A percentile compares a stretch with the other conserved stretches of the same genome.
Conservation (phyloP, 352 stramenopile genomes). For the Saprolegnia parasitica region DNA sequence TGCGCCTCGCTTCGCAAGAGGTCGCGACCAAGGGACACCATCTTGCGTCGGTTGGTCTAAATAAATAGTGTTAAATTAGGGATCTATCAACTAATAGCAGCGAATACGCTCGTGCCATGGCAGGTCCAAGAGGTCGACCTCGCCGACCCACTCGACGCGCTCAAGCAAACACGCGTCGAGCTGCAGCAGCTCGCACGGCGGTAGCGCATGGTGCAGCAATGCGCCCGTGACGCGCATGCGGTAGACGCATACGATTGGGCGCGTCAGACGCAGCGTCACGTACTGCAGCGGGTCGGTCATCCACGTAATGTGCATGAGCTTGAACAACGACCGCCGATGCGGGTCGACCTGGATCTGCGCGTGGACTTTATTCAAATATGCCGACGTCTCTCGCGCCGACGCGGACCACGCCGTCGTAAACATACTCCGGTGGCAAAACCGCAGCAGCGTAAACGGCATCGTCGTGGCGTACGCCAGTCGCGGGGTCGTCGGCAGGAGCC, state of each 20-base stretch:
- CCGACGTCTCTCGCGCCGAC: not conserved
- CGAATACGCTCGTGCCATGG: not conserved
- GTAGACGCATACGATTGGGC: not conserved
- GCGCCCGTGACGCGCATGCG: not conserved
- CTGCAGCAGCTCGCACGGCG: not conserved
- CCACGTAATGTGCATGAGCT: not conserved
- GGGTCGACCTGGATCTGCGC: not conserved
- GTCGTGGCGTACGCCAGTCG: no score
- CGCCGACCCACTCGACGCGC: not conserved
- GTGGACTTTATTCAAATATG: not conserved
- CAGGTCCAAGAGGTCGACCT: not conserved
- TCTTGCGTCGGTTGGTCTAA: no score
- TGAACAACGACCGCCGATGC: no score
- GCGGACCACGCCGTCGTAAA: not conserved
- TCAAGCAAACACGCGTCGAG: not conserved
- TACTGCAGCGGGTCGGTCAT: not conserved
- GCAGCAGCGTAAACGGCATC: not conserved
- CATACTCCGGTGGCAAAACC: conserved; percentile 4
- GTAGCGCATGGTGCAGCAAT: not conserved
- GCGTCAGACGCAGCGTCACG: not conserved
- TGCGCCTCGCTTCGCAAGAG: no score
- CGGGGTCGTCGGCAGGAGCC: no score
- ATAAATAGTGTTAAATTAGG: no score
- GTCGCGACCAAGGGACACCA: no score
- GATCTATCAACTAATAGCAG: not conserved